A percentile compares a stretch with the other conserved stretches of the same genome.
phyloP scores from a whole-genome alignment of 1,284 basidiomycete species.

The Ceratobasidium theobromae region DNA sequence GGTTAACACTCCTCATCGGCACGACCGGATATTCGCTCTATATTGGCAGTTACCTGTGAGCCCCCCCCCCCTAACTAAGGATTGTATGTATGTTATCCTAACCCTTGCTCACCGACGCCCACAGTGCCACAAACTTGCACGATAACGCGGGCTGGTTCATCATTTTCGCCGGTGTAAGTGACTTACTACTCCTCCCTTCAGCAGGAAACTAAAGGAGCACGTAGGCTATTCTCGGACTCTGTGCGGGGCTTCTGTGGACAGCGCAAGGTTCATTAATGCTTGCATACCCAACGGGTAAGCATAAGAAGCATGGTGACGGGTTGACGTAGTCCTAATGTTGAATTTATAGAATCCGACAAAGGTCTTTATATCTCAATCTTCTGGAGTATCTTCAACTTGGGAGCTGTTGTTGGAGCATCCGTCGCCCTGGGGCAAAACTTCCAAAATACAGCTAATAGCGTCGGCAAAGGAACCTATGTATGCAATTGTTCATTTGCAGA shows the following conservation, averaged over 20 bases:
- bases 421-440: constrained; percentile 61
- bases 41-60: constrained; percentile 68
- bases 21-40: constrained; percentile 71
- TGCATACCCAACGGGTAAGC: constrained; percentile 62
- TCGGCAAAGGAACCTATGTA: constrained; percentile 64
- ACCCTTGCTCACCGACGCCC: not conserved
- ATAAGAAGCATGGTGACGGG: no score
- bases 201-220: not conserved
- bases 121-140: constrained; percentile 68
- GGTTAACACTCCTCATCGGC: constrained; percentile 69
- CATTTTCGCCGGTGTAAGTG: constrained; percentile 60
- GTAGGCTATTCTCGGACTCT: constrained; percentile 72
- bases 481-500: constrained; percentile 38
- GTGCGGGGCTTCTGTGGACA: constrained; percentile 84
- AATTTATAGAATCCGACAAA: constrained; percentile 62
- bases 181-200: not conserved
- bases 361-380: constrained; percentile 76
- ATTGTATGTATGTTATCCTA: constrained; percentile 7
- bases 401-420: constrained; percentile 67
- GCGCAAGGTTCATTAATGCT: constrained; percentile 84
- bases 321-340: not conserved
- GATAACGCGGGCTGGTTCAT: constrained; percentile 61
- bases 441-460: constrained; percentile 44
- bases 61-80: not conserved
- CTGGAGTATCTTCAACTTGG: constrained; percentile 68